Conservation (phyloP, 768 basidiomycete genomes). For the Dentipellis sp. region DNA sequence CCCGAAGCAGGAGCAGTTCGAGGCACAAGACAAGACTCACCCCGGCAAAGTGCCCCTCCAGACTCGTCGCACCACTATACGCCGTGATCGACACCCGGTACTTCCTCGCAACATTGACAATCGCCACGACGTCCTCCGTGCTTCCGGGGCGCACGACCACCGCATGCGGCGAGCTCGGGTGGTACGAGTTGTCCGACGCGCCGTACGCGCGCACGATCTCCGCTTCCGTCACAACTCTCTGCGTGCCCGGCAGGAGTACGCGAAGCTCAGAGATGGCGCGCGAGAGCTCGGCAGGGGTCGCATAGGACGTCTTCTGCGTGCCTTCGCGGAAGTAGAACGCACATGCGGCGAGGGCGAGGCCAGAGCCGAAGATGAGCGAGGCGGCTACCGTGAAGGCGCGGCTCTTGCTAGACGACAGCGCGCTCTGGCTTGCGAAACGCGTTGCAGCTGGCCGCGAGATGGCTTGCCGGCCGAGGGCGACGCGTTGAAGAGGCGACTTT, state of each 20-base stretch:
- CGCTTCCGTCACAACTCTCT: slow-evolving; percentile 41
- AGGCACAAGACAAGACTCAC: slow-evolving; percentile 26
- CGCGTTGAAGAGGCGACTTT: too few relatives aligned
- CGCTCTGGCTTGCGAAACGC: too few relatives aligned
- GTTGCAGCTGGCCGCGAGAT: too few relatives aligned
- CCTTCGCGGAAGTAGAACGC: too few relatives aligned
- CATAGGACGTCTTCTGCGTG: slow-evolving; percentile 24
- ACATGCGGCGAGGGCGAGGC: too few relatives aligned
- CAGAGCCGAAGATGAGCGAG: too few relatives aligned
- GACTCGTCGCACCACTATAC: slow-evolving; percentile 77
- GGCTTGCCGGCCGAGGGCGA: too few relatives aligned
- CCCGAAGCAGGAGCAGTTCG: background rate
- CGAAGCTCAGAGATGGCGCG: slow-evolving; percentile 46
- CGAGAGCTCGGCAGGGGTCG: slow-evolving; percentile 35
- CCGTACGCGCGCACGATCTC: slow-evolving; percentile 47
- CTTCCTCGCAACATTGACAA: slow-evolving; percentile 69
- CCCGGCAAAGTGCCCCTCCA: slow-evolving; percentile 82
- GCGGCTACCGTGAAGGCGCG: too few relatives aligned
- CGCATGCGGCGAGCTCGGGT: slow-evolving; percentile 35
- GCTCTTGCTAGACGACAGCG: too few relatives aligned
- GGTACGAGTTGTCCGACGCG: slow-evolving; percentile 63
- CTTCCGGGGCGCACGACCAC: slow-evolving; percentile 48
- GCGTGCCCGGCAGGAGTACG: slow-evolving; percentile 33
- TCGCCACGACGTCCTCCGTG: slow-evolving; percentile 76
- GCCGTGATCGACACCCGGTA: slow-evolving; percentile 71